Percentiles rank a stretch among this genome's conserved stretches.
Evolutionary conservation across 768 basidiomycete species (phyloP).

Genomic region (Calocybe cyanea): DNA sequence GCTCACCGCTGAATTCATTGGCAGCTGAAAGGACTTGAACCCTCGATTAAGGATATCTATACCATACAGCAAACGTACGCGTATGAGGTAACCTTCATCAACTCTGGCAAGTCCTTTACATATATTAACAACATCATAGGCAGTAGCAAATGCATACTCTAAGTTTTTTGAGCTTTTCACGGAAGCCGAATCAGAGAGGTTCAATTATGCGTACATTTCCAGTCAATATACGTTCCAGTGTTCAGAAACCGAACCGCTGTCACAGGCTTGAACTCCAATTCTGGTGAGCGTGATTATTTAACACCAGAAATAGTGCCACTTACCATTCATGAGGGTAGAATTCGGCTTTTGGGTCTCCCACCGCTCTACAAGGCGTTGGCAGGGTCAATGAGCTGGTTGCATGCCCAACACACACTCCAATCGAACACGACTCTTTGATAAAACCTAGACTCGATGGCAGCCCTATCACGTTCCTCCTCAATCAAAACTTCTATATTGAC

Average conservation of each 20-base stretch:
- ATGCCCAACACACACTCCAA: slow-evolving; percentile 73
- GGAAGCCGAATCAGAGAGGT: slow-evolving; percentile 90
- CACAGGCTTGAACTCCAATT: slow-evolving; percentile 60
- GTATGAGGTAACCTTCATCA: slow-evolving; percentile 57
- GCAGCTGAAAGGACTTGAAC: slow-evolving; percentile 55
- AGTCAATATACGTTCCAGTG: neutral
- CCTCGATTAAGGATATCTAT: slow-evolving; percentile 68
- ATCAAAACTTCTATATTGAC: slow-evolving; percentile 77
- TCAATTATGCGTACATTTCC: slow-evolving; percentile 70
- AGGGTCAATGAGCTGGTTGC: slow-evolving; percentile 82
- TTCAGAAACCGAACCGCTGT: neutral
- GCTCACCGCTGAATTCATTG: slow-evolving; percentile 59
- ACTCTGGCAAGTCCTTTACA: neutral
- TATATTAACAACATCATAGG: slow-evolving; percentile 36
- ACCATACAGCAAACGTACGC: slow-evolving; percentile 80
- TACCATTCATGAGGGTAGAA: slow-evolving; percentile 44
- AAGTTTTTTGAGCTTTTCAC: slow-evolving; percentile 91
- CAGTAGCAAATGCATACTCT: slow-evolving; percentile 88
- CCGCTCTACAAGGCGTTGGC: slow-evolving; percentile 74
- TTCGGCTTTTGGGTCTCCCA: slow-evolving; percentile 78
- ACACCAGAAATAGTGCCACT: neutral
- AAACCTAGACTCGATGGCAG: slow-evolving; percentile 79
- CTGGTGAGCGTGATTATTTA: slow-evolving; percentile 37
- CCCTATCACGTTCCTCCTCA: slow-evolving; percentile 64
- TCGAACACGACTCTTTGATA: slow-evolving; percentile 76